Conservation (phyloP, 176 grass and related monocot species). For the Zizania latifolia region DNA sequence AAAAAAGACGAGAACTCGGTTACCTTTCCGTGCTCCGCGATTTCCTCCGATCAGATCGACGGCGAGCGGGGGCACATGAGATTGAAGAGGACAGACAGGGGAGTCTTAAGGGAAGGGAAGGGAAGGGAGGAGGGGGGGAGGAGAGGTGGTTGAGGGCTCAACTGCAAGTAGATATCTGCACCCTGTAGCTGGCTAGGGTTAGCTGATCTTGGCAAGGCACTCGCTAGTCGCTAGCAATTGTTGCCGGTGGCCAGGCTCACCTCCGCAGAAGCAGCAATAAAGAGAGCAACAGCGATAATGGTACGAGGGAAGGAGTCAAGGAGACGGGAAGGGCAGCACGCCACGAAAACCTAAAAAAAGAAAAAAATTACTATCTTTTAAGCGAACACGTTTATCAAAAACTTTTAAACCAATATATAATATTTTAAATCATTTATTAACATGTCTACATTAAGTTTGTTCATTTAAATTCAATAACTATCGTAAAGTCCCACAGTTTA, state of each 20-base stretch:
- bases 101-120: background rate
- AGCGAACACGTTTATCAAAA: too few relatives aligned
- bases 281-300: background rate
- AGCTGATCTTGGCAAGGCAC: background rate
- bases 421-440: background rate
- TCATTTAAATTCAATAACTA: too few relatives aligned
- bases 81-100: background rate
- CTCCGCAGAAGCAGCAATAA: background rate
- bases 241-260: background rate
- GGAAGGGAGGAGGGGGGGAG: too few relatives aligned
- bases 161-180: constrained; percentile 15
- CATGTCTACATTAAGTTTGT: too few relatives aligned
- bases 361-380: background rate
- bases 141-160: constrained; percentile 9
- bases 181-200: background rate
- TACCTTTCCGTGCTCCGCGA: background rate
- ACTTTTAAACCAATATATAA: too few relatives aligned
- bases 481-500: too few relatives aligned
- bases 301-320: background rate
- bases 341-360: background rate
- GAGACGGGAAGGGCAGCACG: background rate
- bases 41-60: background rate
- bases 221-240: too few relatives aligned
- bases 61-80: background rate
- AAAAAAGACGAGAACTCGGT: background rate